Base-by-base conservation (phyloP, 2,329 filamentous ascomycete genomes). In the Ilyonectria robusta region DNA sequence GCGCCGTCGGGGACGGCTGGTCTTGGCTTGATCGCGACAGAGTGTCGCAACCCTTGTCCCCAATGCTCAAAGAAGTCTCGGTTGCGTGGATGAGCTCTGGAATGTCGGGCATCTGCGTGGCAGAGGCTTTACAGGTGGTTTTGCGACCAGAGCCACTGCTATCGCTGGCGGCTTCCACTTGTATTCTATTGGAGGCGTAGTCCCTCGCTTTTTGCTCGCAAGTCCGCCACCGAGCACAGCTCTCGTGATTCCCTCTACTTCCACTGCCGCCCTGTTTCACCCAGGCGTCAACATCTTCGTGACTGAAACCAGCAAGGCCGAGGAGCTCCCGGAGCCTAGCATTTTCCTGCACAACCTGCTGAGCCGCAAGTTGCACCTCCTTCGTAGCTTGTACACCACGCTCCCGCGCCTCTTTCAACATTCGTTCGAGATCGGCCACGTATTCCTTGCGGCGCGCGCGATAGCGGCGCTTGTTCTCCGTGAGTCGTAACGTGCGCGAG, bases 371-470 rank as follows among this genome's bases (percentile, higher is more conserved):
- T 35, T 60, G 58, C 33, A 60, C 47, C 46, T 60, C 46, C 33
- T 23, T 44, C 15, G 58, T 60, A 23, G 58, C 58, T 31, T 60
- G 29, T 29, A 60, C 37, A 11, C 47, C 58, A 23, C 35, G 58
- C 46, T 60, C 29, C 19, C 31, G 58, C 58, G 58, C 58, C 17
- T 60, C 58, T 51, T 29, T 21, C 17, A 60, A 33, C 58, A 21
- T 60, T 42, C 58, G 26, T 44, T 60, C 58, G 46, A 60, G 58
- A 53, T 60, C 58, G 9, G n/a, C 17, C 29, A 60, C 58, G 46
- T 60, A 60, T 44, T 60, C 58, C 26, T 60, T 60, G 15, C 58
- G 58, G 58, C 58, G 58, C 4, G 58, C 58, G 10, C 58, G 58
- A 23, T 53, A 60, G n/a, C 58, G 58, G 26, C 58, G 58, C 47